Percentiles rank a stretch among this genome's conserved stretches.
Conservation (phyloP, 371 early-diverging fungal species). For the Umbelopsis sp. region DNA sequence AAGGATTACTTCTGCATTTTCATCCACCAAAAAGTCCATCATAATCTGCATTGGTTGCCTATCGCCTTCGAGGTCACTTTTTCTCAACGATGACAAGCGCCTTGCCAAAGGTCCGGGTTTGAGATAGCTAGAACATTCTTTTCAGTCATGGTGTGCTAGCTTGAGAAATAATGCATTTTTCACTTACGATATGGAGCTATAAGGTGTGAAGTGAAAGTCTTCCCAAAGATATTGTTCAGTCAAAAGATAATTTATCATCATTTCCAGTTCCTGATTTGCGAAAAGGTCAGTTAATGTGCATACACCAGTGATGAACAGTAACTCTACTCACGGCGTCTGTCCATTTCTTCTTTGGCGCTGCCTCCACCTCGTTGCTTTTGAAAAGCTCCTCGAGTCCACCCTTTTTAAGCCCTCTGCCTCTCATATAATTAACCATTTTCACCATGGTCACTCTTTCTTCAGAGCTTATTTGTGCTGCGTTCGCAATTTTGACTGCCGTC, state of each 20-base stretch:
- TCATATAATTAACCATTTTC: slow-evolving; percentile 52
- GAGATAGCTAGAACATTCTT: background rate
- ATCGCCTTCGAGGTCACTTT: background rate
- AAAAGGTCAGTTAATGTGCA: background rate
- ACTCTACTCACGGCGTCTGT: slow-evolving; percentile 24
- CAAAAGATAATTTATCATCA: slow-evolving; percentile 55
- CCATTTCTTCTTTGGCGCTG: slow-evolving; percentile 39
- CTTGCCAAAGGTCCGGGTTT: slow-evolving; percentile 1
- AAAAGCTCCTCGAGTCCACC: slow-evolving; percentile 38
- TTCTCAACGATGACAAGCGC: background rate
- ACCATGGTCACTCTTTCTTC: slow-evolving; percentile 57
- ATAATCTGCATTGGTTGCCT: background rate
- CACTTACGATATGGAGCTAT: slow-evolving; percentile 57
- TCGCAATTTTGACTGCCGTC: slow-evolving; percentile 49
- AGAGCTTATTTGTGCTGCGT: slow-evolving; percentile 27
- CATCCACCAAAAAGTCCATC: slow-evolving; percentile 8
- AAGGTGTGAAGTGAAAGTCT: slow-evolving; percentile 62
- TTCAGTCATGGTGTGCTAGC: background rate
- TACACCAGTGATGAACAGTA: slow-evolving; percentile 24
- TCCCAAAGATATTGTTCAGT: slow-evolving; percentile 53
- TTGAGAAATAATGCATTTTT: background rate
- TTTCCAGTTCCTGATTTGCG: slow-evolving; percentile 46
- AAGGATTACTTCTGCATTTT: background rate
- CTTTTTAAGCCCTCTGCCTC: slow-evolving; percentile 46
- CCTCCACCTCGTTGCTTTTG: slow-evolving; percentile 30